A percentile compares a stretch with the other conserved stretches of the same genome.
Evolutionary conservation across 2,329 filamentous ascomycete genomes (phyloP).

Genomic region (Leptographium procerum): DNA sequence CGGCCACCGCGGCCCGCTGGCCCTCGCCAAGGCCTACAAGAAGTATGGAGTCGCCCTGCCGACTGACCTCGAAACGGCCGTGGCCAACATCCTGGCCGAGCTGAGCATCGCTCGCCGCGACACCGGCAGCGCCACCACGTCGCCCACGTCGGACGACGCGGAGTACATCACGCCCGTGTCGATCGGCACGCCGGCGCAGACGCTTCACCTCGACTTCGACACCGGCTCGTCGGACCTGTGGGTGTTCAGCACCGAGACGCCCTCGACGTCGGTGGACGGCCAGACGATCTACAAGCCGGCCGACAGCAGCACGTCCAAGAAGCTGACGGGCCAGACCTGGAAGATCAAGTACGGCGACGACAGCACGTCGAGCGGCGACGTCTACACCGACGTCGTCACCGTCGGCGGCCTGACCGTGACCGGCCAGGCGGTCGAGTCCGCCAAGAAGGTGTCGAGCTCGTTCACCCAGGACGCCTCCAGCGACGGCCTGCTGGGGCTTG

Average conservation of each 20-base stretch:
- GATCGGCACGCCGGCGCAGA: constrained; percentile 25
- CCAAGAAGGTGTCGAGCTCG: constrained; percentile 15
- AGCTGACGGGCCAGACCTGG: constrained; percentile 18
- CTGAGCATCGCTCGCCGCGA: constrained; percentile 13
- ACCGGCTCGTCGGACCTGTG: constrained; percentile 24
- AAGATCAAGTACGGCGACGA: constrained; percentile 22
- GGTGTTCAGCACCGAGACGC: constrained; percentile 22
- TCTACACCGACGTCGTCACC: constrained; percentile 21
- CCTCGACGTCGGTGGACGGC: constrained; percentile 13
- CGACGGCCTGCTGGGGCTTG: constrained; percentile 18
- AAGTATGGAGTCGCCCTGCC: constrained; percentile 26
- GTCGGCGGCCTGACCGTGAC: constrained; percentile 18
- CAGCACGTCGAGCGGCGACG: constrained; percentile 19
- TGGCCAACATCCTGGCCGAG: constrained; percentile 12
- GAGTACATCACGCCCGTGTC: constrained; percentile 29
- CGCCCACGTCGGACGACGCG: constrained; percentile 19
- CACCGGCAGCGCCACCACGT: constrained; percentile 19
- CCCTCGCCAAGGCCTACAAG: constrained; percentile 24
- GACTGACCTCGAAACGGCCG: constrained; percentile 16
- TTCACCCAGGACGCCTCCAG: constrained; percentile 16
- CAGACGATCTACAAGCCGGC: constrained; percentile 20
- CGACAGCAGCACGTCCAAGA: constrained; percentile 18
- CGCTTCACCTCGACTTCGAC: constrained; percentile 20
- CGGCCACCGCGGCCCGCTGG: constrained; percentile 20
- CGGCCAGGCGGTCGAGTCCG: constrained; percentile 21